Percentiles rank a stretch among this genome's conserved stretches.
Evolutionary conservation across 1,284 basidiomycete genomes (phyloP).

Genomic region (Sanghuangporus baumii): DNA sequence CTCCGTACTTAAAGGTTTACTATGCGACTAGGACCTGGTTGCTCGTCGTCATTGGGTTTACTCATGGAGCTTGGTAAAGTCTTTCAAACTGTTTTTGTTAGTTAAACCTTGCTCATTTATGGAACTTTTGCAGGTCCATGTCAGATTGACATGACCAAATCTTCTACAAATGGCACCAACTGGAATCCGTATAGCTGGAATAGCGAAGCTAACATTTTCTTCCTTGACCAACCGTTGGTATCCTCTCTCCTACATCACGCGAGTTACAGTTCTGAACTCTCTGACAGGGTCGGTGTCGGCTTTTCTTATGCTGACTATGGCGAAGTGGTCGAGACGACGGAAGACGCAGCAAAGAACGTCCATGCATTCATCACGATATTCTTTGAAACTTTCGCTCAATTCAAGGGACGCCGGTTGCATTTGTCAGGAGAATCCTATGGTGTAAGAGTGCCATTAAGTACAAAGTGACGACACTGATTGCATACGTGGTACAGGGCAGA

Average conservation of each 20-base stretch:
- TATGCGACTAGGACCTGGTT: conserved; percentile 46
- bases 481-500: conserved; percentile 44
- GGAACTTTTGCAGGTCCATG: conserved; percentile 19
- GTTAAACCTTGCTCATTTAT: neutral
- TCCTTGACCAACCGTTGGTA: conserved; percentile 56
- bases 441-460: conserved; percentile 27
- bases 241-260: neutral
- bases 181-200: conserved; percentile 67
- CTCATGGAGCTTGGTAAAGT: conserved; percentile 59
- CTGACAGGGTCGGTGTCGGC: conserved; percentile 55
- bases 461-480: neutral
- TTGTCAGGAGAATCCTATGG: conserved; percentile 69
- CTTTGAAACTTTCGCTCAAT: conserved; percentile 70
- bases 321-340: conserved; percentile 55
- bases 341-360: conserved; percentile 68
- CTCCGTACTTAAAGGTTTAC: neutral
- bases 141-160: conserved; percentile 18
- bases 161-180: conserved; percentile 37
- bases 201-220: conserved; percentile 61
- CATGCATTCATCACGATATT: conserved; percentile 70
- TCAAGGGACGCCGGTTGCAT: conserved; percentile 58
- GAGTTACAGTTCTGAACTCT: conserved; percentile 21
- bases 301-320: conserved; percentile 57
- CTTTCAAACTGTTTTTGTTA: neutral
- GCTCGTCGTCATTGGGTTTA: conserved; percentile 57